Evolutionary conservation across 306 rosid species (phyloP).

Genomic region (Datisca glomerata): DNA sequence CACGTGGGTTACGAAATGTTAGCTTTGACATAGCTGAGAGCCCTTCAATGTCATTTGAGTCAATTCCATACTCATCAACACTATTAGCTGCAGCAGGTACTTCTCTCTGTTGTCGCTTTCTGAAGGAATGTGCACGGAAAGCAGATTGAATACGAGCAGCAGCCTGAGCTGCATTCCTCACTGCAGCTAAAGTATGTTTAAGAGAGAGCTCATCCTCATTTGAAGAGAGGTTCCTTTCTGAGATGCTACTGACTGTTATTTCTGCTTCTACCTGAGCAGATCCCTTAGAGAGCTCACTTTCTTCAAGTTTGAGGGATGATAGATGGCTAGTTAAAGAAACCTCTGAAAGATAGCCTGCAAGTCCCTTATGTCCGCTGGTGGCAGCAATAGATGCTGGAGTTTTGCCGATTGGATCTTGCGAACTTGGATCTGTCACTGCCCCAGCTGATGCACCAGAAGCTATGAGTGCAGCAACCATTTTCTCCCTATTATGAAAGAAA

Average conservation of each 20-base stretch:
- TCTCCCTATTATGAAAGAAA: conserved; percentile 47
- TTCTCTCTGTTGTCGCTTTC: conserved; percentile 38
- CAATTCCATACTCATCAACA: conserved; percentile 33
- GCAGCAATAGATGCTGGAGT: conserved; percentile 83
- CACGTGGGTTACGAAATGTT: conserved; percentile 44
- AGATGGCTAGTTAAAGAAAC: conserved; percentile 72
- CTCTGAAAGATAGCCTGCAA: conserved; percentile 97
- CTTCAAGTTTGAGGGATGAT: conserved; percentile 72
- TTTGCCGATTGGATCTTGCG: conserved; percentile 62
- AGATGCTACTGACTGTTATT: conserved; percentile 34
- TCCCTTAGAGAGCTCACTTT: conserved; percentile 47
- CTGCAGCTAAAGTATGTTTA: conserved; percentile 55
- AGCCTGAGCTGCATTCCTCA: conserved; percentile 80
- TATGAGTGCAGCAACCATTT: conserved; percentile 73
- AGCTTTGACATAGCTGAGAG: conserved; percentile 55
- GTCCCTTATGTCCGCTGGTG: conserved; percentile 62
- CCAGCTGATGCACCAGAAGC: conserved; percentile 95
- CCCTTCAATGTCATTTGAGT: conserved; percentile 36
- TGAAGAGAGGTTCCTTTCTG: conserved; percentile 30
- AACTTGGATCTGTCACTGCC: conserved; percentile 86
- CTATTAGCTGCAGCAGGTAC: conserved; percentile 11
- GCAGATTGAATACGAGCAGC: conserved; percentile 92
- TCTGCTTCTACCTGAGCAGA: conserved; percentile 71
- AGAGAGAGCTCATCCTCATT: conserved; percentile 51
- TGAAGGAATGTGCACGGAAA: conserved; percentile 81